phyloP scores from a whole-genome alignment of 2,329 filamentous ascomycete genomes.

The Fusarium sp. region DNA sequence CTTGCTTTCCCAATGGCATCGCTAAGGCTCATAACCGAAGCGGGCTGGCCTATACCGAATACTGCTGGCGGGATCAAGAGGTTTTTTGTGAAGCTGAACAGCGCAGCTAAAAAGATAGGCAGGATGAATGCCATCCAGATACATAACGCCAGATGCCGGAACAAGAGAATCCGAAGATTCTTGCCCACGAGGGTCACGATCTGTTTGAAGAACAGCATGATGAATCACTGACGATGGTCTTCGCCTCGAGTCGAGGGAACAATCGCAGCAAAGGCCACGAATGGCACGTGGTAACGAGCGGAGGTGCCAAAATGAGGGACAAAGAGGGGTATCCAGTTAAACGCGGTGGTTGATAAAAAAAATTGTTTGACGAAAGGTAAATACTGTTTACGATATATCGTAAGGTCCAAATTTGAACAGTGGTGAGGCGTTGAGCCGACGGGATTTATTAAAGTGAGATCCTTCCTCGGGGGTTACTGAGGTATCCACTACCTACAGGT shows the following conservation, averaged over 20 bases:
- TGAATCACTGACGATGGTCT: constrained; percentile 16
- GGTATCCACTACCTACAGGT: background rate
- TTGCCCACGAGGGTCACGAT: constrained; percentile 72
- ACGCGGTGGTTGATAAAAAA: background rate
- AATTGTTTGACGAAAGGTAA: background rate
- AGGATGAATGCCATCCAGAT: constrained; percentile 70
- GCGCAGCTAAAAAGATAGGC: constrained; percentile 69
- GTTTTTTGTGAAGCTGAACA: constrained; percentile 80
- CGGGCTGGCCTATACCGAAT: constrained; percentile 77
- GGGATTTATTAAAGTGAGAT: constrained; percentile 11
- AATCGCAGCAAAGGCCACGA: constrained; percentile 19
- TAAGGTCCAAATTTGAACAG: constrained; percentile 2
- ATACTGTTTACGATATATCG: constrained; percentile 2
- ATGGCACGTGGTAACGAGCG: background rate
- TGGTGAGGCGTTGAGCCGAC: constrained; percentile 9
- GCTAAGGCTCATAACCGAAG: constrained; percentile 72
- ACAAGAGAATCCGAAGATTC: constrained; percentile 70
- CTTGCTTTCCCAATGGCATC: constrained; percentile 71
- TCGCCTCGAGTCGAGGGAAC: background rate
- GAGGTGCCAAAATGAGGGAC: background rate
- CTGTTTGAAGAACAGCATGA: constrained; percentile 69
- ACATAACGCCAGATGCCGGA: constrained; percentile 66
- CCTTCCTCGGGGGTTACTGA: background rate
- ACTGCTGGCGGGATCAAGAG: constrained; percentile 83
- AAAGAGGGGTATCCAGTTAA: constrained; percentile 8